Conservation (phyloP, 108 stramenopile species). For the Licmophora abbreviata region DNA sequence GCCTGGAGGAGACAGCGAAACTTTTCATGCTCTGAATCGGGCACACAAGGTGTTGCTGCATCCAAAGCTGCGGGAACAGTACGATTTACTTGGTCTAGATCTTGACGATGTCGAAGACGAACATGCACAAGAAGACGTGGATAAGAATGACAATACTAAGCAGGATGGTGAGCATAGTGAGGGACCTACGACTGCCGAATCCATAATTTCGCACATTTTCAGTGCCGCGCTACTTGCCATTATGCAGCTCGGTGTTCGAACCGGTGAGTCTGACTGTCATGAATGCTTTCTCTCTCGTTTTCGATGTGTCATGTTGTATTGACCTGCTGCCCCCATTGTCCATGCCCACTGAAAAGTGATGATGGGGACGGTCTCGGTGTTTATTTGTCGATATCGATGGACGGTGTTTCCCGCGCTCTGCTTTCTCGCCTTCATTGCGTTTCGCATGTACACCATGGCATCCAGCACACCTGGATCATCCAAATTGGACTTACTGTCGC, state of each 20-base stretch:
- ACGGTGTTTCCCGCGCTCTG: slow-evolving; percentile 38
- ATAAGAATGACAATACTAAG: slow-evolving; percentile 11
- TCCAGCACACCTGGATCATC: slow-evolving; percentile 3
- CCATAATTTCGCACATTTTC: slow-evolving; percentile 68
- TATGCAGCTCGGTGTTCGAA: slow-evolving; percentile 68
- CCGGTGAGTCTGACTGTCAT: slow-evolving; percentile 25
- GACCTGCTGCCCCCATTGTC: slow-evolving; percentile 3
- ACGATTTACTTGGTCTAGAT: slow-evolving; percentile 79
- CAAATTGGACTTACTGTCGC: slow-evolving; percentile 37
- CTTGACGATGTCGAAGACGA: slow-evolving; percentile 72
- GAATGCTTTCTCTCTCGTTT: neutral
- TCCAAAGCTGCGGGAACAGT: slow-evolving; percentile 67
- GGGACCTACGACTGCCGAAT: slow-evolving; percentile 15
- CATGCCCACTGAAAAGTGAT: slow-evolving; percentile 22
- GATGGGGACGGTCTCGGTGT: slow-evolving; percentile 49
- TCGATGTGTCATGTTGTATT: neutral
- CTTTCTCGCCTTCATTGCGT: slow-evolving; percentile 45
- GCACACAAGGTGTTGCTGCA: slow-evolving; percentile 63
- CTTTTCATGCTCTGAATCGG: slow-evolving; percentile 69
- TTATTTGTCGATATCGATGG: slow-evolving; percentile 50
- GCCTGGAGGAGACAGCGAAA: slow-evolving; percentile 64
- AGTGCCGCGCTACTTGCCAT: slow-evolving; percentile 49
- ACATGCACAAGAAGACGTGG: slow-evolving; percentile 6
- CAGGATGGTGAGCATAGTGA: slow-evolving; percentile 9
- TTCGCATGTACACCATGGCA: slow-evolving; percentile 25